Percentiles rank a stretch among this genome's conserved stretches.
Conservation (phyloP, 306 rosid species). For the Citrullus amarus region DNA sequence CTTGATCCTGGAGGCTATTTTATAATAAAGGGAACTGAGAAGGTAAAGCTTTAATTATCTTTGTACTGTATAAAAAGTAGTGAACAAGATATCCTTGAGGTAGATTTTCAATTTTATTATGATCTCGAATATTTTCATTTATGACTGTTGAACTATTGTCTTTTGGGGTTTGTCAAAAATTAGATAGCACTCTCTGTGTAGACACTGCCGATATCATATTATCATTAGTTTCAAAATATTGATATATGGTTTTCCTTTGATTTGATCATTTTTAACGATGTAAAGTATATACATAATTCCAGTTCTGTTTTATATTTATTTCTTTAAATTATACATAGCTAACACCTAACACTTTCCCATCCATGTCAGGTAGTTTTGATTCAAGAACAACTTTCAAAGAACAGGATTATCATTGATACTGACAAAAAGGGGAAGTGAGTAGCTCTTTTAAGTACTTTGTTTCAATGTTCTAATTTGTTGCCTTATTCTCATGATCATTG, state of each 20-base stretch:
- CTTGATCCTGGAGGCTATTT: conserved; percentile 98
- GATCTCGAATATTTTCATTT: background rate
- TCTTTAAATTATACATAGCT: background rate
- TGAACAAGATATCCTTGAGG: background rate
- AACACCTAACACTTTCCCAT: background rate
- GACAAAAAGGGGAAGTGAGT: conserved; percentile 92
- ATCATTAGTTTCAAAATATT: background rate
- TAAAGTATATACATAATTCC: background rate
- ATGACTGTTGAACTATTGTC: background rate
- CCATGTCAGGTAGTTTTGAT: conserved; percentile 71
- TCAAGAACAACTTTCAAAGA: conserved; percentile 92
- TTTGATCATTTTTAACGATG: background rate
- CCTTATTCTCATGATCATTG: conserved; percentile 1
- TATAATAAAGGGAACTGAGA: conserved; percentile 83
- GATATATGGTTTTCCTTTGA: background rate
- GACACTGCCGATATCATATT: background rate
- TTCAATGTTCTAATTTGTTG: background rate
- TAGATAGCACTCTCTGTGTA: background rate
- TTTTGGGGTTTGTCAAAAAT: background rate
- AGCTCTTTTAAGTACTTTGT: background rate
- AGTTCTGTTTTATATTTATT: background rate
- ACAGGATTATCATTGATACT: conserved; percentile 73
- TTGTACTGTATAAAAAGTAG: background rate
- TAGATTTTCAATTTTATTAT: background rate
- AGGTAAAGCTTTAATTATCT: conserved; percentile 38